These are phyloP conservation scores for Penicillium sp. DNA, from an alignment of 2,329 filamentous ascomycete genomes.

Conservation along the genomic window DNA sequence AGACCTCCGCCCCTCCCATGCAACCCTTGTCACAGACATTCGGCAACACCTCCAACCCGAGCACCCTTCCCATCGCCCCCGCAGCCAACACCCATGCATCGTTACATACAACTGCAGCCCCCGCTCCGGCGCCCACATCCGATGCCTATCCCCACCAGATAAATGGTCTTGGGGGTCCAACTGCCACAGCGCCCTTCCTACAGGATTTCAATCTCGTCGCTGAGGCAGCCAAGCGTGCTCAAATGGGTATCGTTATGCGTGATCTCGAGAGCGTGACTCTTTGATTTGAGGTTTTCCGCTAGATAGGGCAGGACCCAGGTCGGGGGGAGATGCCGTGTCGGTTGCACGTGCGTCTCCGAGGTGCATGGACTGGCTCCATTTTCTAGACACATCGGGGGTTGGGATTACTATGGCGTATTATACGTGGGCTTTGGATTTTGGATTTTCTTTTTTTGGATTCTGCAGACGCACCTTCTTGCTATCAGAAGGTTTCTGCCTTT, in stretches of 20 bases:
- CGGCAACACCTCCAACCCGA: slow-evolving; percentile 6
- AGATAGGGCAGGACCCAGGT: slow-evolving; percentile 11
- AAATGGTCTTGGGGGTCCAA: slow-evolving; percentile 31
- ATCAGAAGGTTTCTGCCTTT: background rate
- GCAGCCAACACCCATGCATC: slow-evolving; percentile 12
- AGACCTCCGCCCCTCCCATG: slow-evolving; percentile 14
- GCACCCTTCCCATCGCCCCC: slow-evolving; percentile 10
- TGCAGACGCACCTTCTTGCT: background rate
- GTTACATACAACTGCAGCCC: slow-evolving; percentile 11
- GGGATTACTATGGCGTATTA: slow-evolving; percentile 8
- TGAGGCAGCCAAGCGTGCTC: slow-evolving; percentile 88
- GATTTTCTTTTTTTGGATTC: background rate
- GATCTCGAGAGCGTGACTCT: slow-evolving; percentile 62
- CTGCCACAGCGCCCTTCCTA: slow-evolving; percentile 61
- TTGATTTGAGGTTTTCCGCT: slow-evolving; percentile 18
- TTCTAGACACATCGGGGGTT: background rate
- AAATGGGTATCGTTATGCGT: slow-evolving; percentile 83
- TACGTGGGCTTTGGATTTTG: background rate
- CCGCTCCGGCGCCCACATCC: slow-evolving; percentile 6
- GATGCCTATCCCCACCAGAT: slow-evolving; percentile 28
- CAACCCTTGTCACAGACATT: slow-evolving; percentile 17
- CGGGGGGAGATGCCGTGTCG: background rate
- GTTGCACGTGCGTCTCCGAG: background rate
- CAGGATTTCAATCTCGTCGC: slow-evolving; percentile 82
- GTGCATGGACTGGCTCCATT: slow-evolving; percentile 15